phyloP scores from a whole-genome alignment of 177 flowering plant species.

The Vitis hybrid region DNA sequence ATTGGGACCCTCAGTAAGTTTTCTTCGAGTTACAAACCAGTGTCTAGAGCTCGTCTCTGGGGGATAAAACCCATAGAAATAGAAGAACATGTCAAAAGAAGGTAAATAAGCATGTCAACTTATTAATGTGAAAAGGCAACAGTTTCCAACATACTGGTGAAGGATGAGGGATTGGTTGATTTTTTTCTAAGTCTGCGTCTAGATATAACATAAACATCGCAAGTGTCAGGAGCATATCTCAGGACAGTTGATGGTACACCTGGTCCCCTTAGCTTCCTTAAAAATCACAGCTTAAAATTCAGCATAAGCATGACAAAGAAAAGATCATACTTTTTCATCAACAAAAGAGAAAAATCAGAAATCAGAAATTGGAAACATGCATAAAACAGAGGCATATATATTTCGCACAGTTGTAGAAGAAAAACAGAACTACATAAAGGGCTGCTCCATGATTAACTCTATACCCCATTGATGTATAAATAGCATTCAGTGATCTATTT shows the following conservation, averaged over 20 bases:
- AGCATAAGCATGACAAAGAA: background rate
- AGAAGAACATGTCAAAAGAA: background rate
- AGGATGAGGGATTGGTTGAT: constrained; percentile 24
- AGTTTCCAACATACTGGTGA: constrained; percentile 35
- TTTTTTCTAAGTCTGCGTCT: constrained; percentile 40
- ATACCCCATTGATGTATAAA: too few relatives aligned
- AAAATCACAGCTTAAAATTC: background rate
- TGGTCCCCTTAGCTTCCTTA: constrained; percentile 60
- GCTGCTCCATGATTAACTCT: too few relatives aligned
- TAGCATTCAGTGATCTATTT: too few relatives aligned
- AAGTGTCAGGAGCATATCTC: constrained; percentile 53
- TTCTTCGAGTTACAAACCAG: constrained; percentile 10
- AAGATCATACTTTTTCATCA: background rate
- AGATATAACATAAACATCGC: constrained; percentile 63
- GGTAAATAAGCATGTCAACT: background rate
- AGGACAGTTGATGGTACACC: constrained; percentile 54
- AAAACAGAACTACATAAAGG: too few relatives aligned
- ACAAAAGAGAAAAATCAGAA: background rate
- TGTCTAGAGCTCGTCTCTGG: constrained; percentile 23
- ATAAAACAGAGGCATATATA: background rate
- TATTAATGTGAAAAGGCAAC: background rate
- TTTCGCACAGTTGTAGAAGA: too few relatives aligned
- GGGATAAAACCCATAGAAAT: constrained; percentile 1
- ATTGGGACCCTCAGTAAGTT: constrained; percentile 13
- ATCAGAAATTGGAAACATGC: background rate